Conservation (phyloP, 306 rosid species). For the Cucurbita ficifolia region DNA sequence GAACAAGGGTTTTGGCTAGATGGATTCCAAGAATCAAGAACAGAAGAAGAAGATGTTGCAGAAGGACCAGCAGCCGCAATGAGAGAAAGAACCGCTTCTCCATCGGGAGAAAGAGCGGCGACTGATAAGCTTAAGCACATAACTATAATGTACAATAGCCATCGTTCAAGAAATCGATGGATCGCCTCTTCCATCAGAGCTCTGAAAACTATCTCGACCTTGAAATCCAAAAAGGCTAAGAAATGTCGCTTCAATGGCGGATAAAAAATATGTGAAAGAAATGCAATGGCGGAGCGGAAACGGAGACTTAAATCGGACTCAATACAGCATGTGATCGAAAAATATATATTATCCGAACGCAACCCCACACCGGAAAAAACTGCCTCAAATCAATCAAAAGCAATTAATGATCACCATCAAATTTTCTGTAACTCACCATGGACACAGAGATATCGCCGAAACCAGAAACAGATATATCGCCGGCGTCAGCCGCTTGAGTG, state of each 20-base stretch:
- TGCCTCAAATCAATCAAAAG: slow-evolving; percentile 4
- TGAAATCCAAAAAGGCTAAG: slow-evolving; percentile 21
- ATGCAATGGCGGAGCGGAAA: not conserved
- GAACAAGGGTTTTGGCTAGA: slow-evolving; percentile 75
- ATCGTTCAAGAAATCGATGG: not conserved
- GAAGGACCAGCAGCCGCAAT: slow-evolving; percentile 26
- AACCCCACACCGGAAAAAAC: slow-evolving; percentile 4
- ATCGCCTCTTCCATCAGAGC: slow-evolving; percentile 25
- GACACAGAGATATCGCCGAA: too few species aligned
- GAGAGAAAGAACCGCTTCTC: slow-evolving; percentile 74
- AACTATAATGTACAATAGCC: not conserved
- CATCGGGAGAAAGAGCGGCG: slow-evolving; percentile 63
- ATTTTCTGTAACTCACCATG: not conserved
- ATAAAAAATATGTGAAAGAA: too few species aligned
- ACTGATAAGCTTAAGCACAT: slow-evolving; percentile 19
- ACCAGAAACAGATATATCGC: not conserved
- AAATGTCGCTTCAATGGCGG: not conserved
- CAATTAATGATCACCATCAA: slow-evolving; percentile 1
- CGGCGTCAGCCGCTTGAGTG: not conserved
- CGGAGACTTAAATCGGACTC: slow-evolving; percentile 55
- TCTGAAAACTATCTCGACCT: slow-evolving; percentile 11
- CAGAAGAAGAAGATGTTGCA: slow-evolving; percentile 34
- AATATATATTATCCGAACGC: not conserved
- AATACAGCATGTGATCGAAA: slow-evolving; percentile 52
- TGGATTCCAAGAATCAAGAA: slow-evolving; percentile 75